Conservation (phyloP, 1,139 yeast genomes). For the Sugiyamaella japonica region DNA sequence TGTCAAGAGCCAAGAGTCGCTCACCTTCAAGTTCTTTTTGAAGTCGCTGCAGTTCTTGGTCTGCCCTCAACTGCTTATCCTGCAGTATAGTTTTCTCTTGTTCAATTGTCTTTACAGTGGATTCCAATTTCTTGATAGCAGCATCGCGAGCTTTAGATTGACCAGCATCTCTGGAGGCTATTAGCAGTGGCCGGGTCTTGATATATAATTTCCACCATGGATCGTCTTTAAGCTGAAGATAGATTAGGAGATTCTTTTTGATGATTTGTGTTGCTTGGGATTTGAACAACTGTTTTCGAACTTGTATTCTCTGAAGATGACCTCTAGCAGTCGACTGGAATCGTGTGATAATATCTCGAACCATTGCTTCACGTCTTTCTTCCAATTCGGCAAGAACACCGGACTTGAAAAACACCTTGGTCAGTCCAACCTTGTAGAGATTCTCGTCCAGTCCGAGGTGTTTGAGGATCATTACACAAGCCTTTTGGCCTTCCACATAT, state of each 20-base stretch:
- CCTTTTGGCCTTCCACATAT: constrained; percentile 52
- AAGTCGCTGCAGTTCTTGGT: constrained; percentile 43
- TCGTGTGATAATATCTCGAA: constrained; percentile 56
- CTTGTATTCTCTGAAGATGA: constrained; percentile 53
- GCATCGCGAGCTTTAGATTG: constrained; percentile 59
- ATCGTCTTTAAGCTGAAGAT: constrained; percentile 55
- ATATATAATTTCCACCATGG: constrained; percentile 82
- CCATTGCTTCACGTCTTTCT: constrained; percentile 65
- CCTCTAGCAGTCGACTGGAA: constrained; percentile 77
- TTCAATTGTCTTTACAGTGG: constrained; percentile 40
- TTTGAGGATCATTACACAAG: constrained; percentile 66
- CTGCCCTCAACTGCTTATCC: constrained; percentile 39
- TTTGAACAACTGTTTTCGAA: constrained; percentile 53
- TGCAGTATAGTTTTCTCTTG: constrained; percentile 37
- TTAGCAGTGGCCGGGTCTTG: constrained; percentile 73
- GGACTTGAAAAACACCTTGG: constrained; percentile 93
- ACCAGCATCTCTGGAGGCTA: constrained; percentile 60
- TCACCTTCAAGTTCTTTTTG: constrained; percentile 44
- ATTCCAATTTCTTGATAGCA: constrained; percentile 57
- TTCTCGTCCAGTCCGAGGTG: constrained; percentile 61
- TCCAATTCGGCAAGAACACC: constrained; percentile 95
- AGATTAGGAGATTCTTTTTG: constrained; percentile 58
- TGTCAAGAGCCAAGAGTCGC: constrained; percentile 45
- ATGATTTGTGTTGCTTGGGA: constrained; percentile 73
- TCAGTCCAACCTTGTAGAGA: constrained; percentile 73